Percentiles rank a stretch among this genome's conserved stretches.
phyloP scores from a whole-genome alignment of 2,329 filamentous ascomycete genomes.

The Dothiorella sarmentorum region DNA sequence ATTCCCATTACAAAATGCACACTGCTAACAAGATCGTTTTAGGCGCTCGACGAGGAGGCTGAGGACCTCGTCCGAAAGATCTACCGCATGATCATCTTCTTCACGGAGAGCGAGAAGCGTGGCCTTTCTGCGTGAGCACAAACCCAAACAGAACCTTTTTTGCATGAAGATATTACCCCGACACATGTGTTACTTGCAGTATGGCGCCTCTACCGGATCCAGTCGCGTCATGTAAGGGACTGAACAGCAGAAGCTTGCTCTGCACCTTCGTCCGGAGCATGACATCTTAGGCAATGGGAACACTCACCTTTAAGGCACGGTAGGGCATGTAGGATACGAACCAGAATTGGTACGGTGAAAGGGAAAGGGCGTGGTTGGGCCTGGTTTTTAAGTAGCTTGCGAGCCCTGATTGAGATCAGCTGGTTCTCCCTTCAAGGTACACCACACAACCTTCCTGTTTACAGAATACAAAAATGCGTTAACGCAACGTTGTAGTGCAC shows the following conservation, averaged over 20 bases:
- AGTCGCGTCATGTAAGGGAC: too few species aligned
- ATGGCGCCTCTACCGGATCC: too few species aligned
- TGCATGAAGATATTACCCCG: too few species aligned
- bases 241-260: too few species aligned
- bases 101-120: conserved; percentile 17
- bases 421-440: neutral
- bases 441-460: neutral
- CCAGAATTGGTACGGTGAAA: neutral
- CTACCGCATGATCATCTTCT: conserved; percentile 66
- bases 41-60: conserved; percentile 91
- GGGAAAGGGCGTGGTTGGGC: neutral
- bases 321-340: neutral
- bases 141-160: neutral
- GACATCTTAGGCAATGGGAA: too few species aligned
- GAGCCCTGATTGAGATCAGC: neutral
- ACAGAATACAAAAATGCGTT: neutral
- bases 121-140: conserved; percentile 3
- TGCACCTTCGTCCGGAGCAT: too few species aligned
- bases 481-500: neutral
- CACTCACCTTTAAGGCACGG: too few species aligned
- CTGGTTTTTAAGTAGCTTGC: neutral
- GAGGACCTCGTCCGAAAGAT: conserved; percentile 93
- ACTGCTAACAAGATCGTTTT: conserved; percentile 34
- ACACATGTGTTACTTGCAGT: too few species aligned
- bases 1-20: neutral